A percentile compares a stretch with the other conserved stretches of the same genome.
These are phyloP conservation scores for Boeremia lycopersici DNA, from an alignment of 2,329 filamentous ascomycete species.

Conservation along the genomic window DNA sequence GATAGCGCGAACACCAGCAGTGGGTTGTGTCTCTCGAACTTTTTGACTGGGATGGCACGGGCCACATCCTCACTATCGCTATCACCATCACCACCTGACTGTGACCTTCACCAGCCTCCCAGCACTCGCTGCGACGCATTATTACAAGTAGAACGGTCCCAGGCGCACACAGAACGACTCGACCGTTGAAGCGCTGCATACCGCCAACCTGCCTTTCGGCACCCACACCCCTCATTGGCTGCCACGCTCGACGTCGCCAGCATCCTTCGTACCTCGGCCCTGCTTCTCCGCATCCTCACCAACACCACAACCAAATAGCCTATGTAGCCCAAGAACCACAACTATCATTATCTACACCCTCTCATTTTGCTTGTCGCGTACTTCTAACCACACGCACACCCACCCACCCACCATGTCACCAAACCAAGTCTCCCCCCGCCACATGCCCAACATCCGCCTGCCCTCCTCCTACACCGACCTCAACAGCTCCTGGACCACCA, in stretches of 20 bases:
- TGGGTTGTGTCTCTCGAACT: constrained; percentile 33
- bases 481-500: constrained; percentile 39
- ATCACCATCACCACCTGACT: background rate
- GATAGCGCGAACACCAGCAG: background rate
- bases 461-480: constrained; percentile 50
- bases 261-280: constrained; percentile 7
- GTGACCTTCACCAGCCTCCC: background rate
- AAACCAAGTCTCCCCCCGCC: constrained; percentile 19
- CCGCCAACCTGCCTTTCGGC: background rate
- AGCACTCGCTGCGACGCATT: background rate
- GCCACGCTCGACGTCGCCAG: constrained; percentile 9
- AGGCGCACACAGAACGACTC: background rate
- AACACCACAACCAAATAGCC: background rate
- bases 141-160: background rate
- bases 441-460: constrained; percentile 34
- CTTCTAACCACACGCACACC: background rate
- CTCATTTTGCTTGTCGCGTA: background rate
- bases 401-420: constrained; percentile 13
- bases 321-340: constrained; percentile 3
- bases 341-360: background rate
- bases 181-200: too few species aligned
- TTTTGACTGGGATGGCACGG: constrained; percentile 43
- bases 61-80: background rate
- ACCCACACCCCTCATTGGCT: constrained; percentile 10
- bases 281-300: constrained; percentile 12